phyloP scores from a whole-genome alignment of 345 rosid genomes.

The Brassica carinata region DNA sequence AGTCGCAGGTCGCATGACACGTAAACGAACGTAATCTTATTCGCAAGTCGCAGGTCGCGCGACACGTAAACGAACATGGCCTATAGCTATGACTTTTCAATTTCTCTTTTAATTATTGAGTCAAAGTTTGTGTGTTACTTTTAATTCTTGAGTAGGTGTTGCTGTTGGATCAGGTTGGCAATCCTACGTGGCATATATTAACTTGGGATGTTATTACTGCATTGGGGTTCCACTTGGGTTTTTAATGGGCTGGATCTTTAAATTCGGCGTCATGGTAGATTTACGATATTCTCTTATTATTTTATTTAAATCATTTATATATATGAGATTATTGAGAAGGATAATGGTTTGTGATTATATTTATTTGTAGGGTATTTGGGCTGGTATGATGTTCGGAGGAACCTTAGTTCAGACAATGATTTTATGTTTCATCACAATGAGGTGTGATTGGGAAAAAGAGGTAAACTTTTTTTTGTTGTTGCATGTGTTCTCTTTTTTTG shows the following conservation, averaged over 20 bases:
- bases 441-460: slow-evolving; percentile 86
- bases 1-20: too few species aligned
- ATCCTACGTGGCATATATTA: slow-evolving; percentile 82
- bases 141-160: slow-evolving; percentile 52
- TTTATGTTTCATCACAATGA: slow-evolving; percentile 50
- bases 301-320: neutral
- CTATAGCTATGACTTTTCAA: neutral
- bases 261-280: slow-evolving; percentile 78
- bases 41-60: too few species aligned
- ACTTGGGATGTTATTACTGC: slow-evolving; percentile 84
- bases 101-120: neutral
- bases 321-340: neutral
- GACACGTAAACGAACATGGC: too few species aligned
- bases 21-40: too few species aligned
- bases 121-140: slow-evolving; percentile 11
- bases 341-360: neutral
- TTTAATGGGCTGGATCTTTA: slow-evolving; percentile 83
- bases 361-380: slow-evolving; percentile 72
- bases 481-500: neutral
- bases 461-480: slow-evolving; percentile 27
- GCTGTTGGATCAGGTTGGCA: slow-evolving; percentile 99
- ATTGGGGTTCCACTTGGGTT: slow-evolving; percentile 83
- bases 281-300: neutral
- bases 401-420: slow-evolving; percentile 70
- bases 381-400: slow-evolving; percentile 90